Conservation (phyloP, 345 rosid species). For the Crucihimalaya himalaica region DNA sequence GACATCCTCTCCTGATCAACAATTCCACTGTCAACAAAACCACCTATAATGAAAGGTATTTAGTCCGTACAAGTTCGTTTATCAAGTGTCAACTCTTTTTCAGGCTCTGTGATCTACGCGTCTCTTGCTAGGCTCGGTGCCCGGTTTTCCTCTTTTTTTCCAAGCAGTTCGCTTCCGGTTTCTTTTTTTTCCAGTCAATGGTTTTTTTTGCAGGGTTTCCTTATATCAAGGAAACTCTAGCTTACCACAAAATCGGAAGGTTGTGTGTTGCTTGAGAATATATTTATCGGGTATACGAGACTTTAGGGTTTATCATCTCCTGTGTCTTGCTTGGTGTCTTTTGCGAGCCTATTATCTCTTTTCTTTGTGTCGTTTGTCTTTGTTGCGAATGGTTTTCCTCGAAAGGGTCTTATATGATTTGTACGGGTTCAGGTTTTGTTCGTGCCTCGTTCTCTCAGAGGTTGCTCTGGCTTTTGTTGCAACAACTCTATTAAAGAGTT, state of each 20-base stretch:
- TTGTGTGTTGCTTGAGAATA: constrained; percentile 50
- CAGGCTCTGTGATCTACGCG: constrained; percentile 35
- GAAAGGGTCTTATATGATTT: constrained; percentile 29
- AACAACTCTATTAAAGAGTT: constrained; percentile 38
- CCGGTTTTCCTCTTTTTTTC: constrained; percentile 34
- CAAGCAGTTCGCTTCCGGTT: constrained; percentile 39
- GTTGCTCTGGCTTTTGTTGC: constrained; percentile 39
- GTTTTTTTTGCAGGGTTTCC: constrained; percentile 58
- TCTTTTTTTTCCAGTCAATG: constrained; percentile 60
- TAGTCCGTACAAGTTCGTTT: constrained; percentile 57
- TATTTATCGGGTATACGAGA: constrained; percentile 48
- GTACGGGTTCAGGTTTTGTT: constrained; percentile 26
- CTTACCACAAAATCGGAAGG: constrained; percentile 44
- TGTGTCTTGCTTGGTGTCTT: constrained; percentile 20
- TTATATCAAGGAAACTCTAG: constrained; percentile 46
- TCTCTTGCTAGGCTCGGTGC: constrained; percentile 27
- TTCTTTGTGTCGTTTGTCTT: constrained; percentile 1
- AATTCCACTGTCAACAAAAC: background rate
- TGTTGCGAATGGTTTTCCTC: constrained; percentile 31
- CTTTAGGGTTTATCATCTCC: constrained; percentile 33
- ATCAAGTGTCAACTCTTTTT: constrained; percentile 45
- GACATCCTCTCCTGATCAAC: constrained; percentile 70
- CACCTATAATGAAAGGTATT: constrained; percentile 28
- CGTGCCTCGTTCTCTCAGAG: constrained; percentile 28
- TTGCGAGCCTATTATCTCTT: constrained; percentile 14